phyloP scores from a whole-genome alignment of 2,329 filamentous ascomycete genomes.

The Ambrosiella xylebori region DNA sequence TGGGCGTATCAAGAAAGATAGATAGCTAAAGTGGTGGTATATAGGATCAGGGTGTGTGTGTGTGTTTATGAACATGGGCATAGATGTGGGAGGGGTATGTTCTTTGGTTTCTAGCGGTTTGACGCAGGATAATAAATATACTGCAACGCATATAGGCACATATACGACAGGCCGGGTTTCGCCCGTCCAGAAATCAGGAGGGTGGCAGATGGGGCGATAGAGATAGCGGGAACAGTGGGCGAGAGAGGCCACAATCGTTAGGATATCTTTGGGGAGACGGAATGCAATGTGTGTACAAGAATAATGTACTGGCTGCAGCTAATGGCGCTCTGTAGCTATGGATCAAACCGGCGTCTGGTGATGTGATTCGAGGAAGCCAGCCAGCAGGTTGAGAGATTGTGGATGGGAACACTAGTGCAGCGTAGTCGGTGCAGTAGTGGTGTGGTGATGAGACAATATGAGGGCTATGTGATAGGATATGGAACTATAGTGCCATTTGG shows the following conservation, averaged over 20 bases:
- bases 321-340: neutral
- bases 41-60: neutral
- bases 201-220: neutral
- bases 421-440: neutral
- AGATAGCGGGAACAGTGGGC: neutral
- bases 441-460: neutral
- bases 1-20: neutral
- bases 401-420: neutral
- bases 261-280: neutral
- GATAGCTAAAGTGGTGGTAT: neutral
- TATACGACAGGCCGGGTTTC: neutral
- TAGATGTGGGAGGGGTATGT: neutral
- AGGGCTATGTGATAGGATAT: neutral
- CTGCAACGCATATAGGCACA: neutral
- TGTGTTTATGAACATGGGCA: neutral
- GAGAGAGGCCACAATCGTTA: neutral
- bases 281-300: neutral
- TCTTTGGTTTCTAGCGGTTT: neutral
- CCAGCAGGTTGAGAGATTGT: too few relatives aligned
- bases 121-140: neutral
- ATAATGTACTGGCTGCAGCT: neutral
- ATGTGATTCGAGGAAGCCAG: too few relatives aligned
- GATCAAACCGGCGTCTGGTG: neutral
- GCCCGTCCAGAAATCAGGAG: neutral
- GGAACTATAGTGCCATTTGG: neutral